A percentile compares a stretch with the other conserved stretches of the same genome.
These are phyloP conservation scores for Clathrus columnatus DNA, from an alignment of 768 basidiomycete genomes.

Conservation along the genomic window DNA sequence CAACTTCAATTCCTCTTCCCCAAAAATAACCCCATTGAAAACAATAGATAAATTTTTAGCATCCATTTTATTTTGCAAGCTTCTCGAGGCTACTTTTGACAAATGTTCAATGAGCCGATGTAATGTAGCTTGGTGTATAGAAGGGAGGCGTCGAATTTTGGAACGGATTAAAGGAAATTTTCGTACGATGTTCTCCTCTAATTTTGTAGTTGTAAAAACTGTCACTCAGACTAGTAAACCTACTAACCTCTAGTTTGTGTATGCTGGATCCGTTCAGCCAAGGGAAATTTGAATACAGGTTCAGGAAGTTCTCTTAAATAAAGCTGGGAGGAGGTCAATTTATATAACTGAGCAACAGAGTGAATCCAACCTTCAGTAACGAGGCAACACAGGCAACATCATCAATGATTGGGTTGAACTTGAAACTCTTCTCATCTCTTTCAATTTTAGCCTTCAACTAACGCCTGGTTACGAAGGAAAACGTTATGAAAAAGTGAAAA, in stretches of 20 bases:
- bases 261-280: constrained; percentile 76
- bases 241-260: constrained; percentile 62
- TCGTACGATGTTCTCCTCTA: constrained; percentile 64
- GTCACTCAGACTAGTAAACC: not conserved
- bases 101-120: constrained; percentile 79
- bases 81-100: constrained; percentile 52
- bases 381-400: constrained; percentile 82
- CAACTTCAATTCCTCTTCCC: constrained; percentile 81
- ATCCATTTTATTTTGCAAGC: constrained; percentile 88
- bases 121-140: constrained; percentile 79
- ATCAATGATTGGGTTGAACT: constrained; percentile 60
- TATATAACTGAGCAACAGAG: not conserved
- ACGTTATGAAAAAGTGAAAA: constrained; percentile 5
- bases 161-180: constrained; percentile 74
- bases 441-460: constrained; percentile 85
- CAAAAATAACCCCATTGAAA: constrained; percentile 83
- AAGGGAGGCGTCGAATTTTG: constrained; percentile 75
- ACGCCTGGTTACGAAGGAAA: not conserved
- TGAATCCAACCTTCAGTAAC: constrained; percentile 61
- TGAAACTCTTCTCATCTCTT: constrained; percentile 66
- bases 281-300: constrained; percentile 73
- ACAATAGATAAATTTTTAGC: constrained; percentile 86
- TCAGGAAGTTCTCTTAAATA: constrained; percentile 86
- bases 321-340: constrained; percentile 31
- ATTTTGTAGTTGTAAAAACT: not conserved